phyloP scores from a whole-genome alignment of 2,329 filamentous ascomycete species.

The Elsinoe arachidis region DNA sequence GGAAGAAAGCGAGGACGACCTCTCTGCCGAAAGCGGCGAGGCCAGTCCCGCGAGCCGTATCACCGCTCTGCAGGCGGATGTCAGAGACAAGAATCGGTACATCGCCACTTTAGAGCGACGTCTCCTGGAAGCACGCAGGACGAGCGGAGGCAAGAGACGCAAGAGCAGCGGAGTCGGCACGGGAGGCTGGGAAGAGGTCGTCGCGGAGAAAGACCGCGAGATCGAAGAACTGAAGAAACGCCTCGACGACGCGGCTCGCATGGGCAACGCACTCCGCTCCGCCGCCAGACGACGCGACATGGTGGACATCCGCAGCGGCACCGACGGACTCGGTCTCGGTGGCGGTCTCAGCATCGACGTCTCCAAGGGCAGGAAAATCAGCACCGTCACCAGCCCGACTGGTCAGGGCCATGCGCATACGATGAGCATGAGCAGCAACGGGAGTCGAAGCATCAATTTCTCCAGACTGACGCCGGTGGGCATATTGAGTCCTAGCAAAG shows the following conservation, averaged over 20 bases:
- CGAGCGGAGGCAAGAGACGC: constrained; percentile 67
- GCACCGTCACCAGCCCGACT: neutral
- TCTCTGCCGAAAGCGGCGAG: constrained; percentile 42
- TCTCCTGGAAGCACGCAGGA: constrained; percentile 77
- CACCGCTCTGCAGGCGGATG: constrained; percentile 82
- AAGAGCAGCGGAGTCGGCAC: constrained; percentile 24
- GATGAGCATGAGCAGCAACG: constrained; percentile 3
- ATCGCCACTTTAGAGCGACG: constrained; percentile 90
- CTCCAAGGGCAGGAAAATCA: constrained; percentile 27
- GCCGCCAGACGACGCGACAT: constrained; percentile 79
- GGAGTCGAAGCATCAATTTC: constrained; percentile 15
- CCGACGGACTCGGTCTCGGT: neutral
- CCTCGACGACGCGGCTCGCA: constrained; percentile 89
- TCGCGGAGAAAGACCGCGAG: constrained; percentile 86
- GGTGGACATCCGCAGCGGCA: constrained; percentile 19
- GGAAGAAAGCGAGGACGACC: constrained; percentile 35
- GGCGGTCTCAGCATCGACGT: constrained; percentile 17
- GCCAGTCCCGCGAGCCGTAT: constrained; percentile 81
- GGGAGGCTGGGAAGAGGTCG: constrained; percentile 44
- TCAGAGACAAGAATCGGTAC: constrained; percentile 94
- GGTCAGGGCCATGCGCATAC: constrained; percentile 1
- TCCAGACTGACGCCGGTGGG: constrained; percentile 16
- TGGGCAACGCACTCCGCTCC: constrained; percentile 77
- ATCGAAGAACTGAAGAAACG: constrained; percentile 83
- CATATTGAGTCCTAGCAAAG: constrained; percentile 14